Base-by-base conservation (phyloP, 2,329 filamentous ascomycete species). In the Cercospora nicotianae region DNA sequence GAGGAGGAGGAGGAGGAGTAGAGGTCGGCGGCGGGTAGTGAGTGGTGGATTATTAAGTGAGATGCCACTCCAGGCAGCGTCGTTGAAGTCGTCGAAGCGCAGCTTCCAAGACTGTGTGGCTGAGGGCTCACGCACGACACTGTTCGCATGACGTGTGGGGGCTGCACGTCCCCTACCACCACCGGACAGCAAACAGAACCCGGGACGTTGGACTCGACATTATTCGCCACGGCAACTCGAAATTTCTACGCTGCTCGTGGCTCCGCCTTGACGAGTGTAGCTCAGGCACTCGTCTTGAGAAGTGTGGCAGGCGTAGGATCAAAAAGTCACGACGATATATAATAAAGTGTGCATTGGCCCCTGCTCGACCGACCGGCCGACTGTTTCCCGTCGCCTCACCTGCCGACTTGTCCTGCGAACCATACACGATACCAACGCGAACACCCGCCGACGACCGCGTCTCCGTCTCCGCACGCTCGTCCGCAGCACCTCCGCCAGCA, bases 401-500 rank as follows among this genome's bases (percentile, higher is more conserved):
- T 36, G 30, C 57, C 58, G 18, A 39, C 58, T 60, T 60, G 57
- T 18, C 18, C 28, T 39, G 18, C 31, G 31, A 23, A 51, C n/a
- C 18, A 23, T 4, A 51, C 45, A 20, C 45, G 45, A 51, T 23
- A 51, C 18, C 45, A 51, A 51, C 45, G 45, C 45, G 45, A 51
- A 51, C 20, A 23, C 45, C 45, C 45, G 45, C 45, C 20, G 20
- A 23, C 45, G 45, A 58, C 53, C 53, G 53, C 36, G 31, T 33
- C n/a, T 39, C 30, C 30, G 28, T 30, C 39, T n/a, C 60, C 36
- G 28, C 60, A 42, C 58, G 7, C 36, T 31, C 36, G 20, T 55
- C 59, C 23, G n/a, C 57, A 51, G 18, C 61, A 67, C 33, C 57
- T 30, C 36, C 51, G 53, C 69, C 65, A 59, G 57, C 20, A 57